Evolutionary conservation across 2,329 filamentous ascomycete genomes (phyloP), one percentile per base, ranked within the genome.

Genomic region (Moelleriella libera): DNA sequence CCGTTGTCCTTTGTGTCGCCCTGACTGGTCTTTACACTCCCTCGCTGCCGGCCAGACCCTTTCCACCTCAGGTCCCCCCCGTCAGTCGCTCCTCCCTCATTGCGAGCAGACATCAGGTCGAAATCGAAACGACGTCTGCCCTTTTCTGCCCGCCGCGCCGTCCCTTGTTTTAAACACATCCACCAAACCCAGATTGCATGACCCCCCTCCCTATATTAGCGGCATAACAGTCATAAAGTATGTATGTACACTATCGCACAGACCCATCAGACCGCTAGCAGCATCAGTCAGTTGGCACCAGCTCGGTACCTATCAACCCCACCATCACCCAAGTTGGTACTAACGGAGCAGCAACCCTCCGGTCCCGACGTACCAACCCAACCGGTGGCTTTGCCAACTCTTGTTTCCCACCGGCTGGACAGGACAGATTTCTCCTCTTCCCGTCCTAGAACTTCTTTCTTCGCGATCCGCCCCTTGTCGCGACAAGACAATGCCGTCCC

Each of bases 401-500:
- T 28, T 10, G n/a, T 12, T 30, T 44, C 44, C 46, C 46, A 44
- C 40, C 43, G 31, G 34, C 45, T 30, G 48, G 34, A 37, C 46
- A 45, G 34, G 8, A 46, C 45, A 43, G 40, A 41, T 5, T 41
- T 14, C 40, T 41, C 14, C 14, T 41, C 40, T n/a, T n/a, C 40
- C 40, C 14, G 14, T n/a, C 40, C 7, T n/a, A 4, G 34, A 41
- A 41, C 9, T n/a, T 30, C 43, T 12, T 45, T 41, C 43, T 12
- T 30, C 46, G 39, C 30, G 43, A 45, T 39, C 45, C 31, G 48
- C 44, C 14, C 41, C 32, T n/a, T 40, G 41, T 48, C 43, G 29
- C 41, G 29, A 39, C 42, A 9, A 29, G 46, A 57, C 52, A 49
- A 64, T 64, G 62, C 54, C 59, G 48, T 54, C 61, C 46, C 54